Conservation (phyloP, 495 filamentous ascomycete genomes). For the Penicillium arizonense region DNA sequence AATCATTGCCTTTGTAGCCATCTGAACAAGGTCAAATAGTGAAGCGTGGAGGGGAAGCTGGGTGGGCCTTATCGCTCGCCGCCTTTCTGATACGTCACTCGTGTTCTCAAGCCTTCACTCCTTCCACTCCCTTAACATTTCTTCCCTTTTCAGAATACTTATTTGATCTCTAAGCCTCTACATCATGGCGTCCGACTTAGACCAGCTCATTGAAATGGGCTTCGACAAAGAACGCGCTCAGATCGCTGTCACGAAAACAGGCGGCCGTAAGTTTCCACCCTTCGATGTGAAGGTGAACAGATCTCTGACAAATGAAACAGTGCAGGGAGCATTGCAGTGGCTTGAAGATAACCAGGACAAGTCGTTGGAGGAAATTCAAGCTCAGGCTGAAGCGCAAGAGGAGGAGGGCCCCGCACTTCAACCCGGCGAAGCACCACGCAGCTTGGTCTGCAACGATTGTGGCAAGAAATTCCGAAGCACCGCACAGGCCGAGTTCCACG, state of each 20-base stretch:
- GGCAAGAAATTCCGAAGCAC: conserved; percentile 83
- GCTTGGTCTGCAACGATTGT: conserved; percentile 86
- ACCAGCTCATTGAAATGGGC: conserved; percentile 89
- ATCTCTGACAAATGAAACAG: conserved; percentile 40
- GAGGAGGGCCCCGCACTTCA: conserved; percentile 57
- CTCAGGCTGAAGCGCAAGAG: conserved; percentile 41
- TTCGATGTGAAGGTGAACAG: background rate
- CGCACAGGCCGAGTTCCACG: conserved; percentile 85
- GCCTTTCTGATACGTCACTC: conserved; percentile 35
- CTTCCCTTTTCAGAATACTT: too few species aligned
- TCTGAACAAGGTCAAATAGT: too few species aligned
- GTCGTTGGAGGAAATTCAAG: conserved; percentile 72
- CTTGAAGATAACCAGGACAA: conserved; percentile 86
- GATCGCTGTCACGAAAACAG: conserved; percentile 76
- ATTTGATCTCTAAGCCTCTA: background rate
- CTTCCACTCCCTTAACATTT: too few species aligned
- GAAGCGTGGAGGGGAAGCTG: background rate
- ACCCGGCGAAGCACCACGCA: conserved; percentile 61
- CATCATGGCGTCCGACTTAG: conserved; percentile 71
- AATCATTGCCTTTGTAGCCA: too few species aligned
- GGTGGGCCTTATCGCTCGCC: conserved; percentile 24
- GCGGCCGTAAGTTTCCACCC: conserved; percentile 58
- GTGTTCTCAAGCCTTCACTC: conserved; percentile 7
- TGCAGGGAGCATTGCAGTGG: conserved; percentile 91
- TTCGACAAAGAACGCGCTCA: conserved; percentile 80